Evolutionary conservation across 805 yeast species (phyloP), one percentile per base, ranked within the genome.

Genomic region (Kregervanrija fluxuum): DNA sequence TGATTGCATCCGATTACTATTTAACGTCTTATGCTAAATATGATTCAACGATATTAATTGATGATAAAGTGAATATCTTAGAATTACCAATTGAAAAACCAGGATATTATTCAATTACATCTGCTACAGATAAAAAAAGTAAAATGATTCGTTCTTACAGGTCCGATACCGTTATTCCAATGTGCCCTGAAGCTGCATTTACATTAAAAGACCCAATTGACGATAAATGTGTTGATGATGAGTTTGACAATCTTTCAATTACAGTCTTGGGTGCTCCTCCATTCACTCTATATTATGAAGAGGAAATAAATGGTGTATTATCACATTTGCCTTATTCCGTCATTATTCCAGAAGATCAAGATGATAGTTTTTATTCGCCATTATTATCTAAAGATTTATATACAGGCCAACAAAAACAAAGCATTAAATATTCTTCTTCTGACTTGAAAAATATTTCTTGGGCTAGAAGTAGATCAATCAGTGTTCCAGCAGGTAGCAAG

Each of bases 231-330:
- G 65, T 80, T 33, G 86, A 82, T 3, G 85, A 79, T 51, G 64
- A 72, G 16, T 15, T 38, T n/a, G 61, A 60, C 14, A 50, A 60
- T 11, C 49, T 71, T 40, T 57, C 69, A 16, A 70, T 91, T 31
- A 67, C 73, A 2, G 75, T 82, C 1, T 63, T 68, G 14, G 97
- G 98, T 43, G 85, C 88, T 2, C 82, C 91, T 1, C 98, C 99
- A 0, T 62, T 85, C 46, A 74, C 74, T 16, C 64, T 85, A 33
- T 67, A 69, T 36, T 82, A 82, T 55, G 65, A 65, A 33, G 73
- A 71, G 38, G 79, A 77, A 48, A 53, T 68, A 12, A 60, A 64
- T 45, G 68, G 67, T 0, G 53, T 49, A 15, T 43, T 62, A 12
- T 49, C 59, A 1, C 51, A 57, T 33, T 40, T 59, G n/a, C 65